phyloP scores from a whole-genome alignment of 2,329 filamentous ascomycete genomes.

The Hymenoscyphus linearis region DNA sequence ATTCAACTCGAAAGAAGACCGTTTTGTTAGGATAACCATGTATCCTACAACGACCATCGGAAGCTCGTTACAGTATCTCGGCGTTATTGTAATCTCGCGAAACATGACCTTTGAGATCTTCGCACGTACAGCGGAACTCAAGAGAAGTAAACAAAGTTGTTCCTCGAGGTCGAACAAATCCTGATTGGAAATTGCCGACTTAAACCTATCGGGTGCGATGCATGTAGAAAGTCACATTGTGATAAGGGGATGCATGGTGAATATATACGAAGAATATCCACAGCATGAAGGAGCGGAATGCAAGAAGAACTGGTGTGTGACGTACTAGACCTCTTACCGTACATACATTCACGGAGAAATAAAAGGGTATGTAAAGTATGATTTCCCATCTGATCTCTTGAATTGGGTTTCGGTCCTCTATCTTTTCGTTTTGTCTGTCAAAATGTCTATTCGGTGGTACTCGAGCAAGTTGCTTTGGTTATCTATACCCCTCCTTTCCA shows the following conservation, averaged over 20 bases:
- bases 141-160: background rate
- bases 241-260: background rate
- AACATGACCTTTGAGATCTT: background rate
- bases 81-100: background rate
- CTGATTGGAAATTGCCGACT: background rate
- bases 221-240: background rate
- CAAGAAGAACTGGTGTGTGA: background rate
- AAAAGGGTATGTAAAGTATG: background rate
- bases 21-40: no score
- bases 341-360: background rate
- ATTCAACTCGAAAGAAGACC: no score
- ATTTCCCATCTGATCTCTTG: background rate
- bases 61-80: background rate
- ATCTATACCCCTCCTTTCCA: constrained; percentile 6
- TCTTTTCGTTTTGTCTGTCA: background rate
- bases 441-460: background rate
- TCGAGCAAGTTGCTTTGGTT: background rate
- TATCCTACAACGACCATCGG: no score
- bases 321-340: background rate
- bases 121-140: background rate
- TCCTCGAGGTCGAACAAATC: background rate
- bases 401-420: background rate
- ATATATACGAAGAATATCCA: no score
- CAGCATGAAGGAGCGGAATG: background rate
- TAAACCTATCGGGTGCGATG: background rate